Evolutionary conservation across 306 rosid genomes (phyloP), one percentile per base, ranked within the genome.

Genomic region (Lablab purpureus): DNA sequence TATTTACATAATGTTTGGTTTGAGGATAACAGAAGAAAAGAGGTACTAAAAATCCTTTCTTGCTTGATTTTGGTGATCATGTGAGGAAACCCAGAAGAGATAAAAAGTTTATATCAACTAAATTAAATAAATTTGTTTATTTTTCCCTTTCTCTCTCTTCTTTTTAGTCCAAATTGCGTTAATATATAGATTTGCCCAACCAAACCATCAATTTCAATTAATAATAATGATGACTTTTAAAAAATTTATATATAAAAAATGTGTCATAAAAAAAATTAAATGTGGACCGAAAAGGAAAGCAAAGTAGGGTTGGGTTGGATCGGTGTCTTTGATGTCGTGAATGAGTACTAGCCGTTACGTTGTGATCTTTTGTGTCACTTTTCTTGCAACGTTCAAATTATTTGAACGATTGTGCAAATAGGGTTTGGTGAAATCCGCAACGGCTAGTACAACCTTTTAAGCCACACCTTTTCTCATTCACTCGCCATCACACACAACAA

Each of bases 401-500:
- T 40, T 75, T 77, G 56, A 58, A 58, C 28, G 6, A 55, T 10
- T 21, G 5, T 10, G 30, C 7, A 22, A 21, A 10, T 55, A 21
- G 62, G 30, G 64, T 59, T 34, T 59, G 66, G 18, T 60, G 67
- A 77, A 52, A 5, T 54, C 27, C 70, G 5, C 76, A 78, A 78
- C 82, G 82, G 76, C 62, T 69, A 78, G 36, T 45, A 2, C 71
- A 69, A 28, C 62, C 51, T 58, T 69, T 69, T 13, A 78, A 69
- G 63, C 28, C 66, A 32, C 41, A 52, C 32, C 13, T 15, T 9
- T 54, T 21, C 45, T n/a, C 43, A 37, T 69, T 59, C 79, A 21
- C 0, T 50, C 8, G 12, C 51, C 32, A 23, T 43, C 18, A 52
- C 46, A 28, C 13, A n/a, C n/a, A n/a, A 28, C 4, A 3, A 30